Percentiles rank a stretch among this genome's conserved stretches.
Evolutionary conservation across 768 basidiomycete species (phyloP).

Genomic region (Mycena olivaceomarginata): DNA sequence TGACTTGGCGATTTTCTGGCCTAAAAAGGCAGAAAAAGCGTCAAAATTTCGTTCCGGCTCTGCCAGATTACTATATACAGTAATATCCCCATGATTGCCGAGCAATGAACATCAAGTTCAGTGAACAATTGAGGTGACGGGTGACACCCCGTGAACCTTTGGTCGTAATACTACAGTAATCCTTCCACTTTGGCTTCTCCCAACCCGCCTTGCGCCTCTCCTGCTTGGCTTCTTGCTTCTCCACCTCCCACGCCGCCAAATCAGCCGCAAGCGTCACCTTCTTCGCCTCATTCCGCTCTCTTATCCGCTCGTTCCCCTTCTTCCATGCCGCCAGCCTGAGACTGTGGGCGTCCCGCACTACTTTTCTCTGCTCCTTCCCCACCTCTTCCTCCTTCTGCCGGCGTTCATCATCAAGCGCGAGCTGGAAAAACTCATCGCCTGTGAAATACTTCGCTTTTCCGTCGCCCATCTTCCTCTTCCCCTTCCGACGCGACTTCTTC

Average conservation of each 20-base stretch:
- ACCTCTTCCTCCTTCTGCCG: slow-evolving; percentile 6
- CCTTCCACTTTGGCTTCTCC: too few species aligned
- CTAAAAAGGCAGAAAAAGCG: too few species aligned
- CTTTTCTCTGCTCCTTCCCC: slow-evolving; percentile 18
- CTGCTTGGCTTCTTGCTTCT: slow-evolving; percentile 45
- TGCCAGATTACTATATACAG: too few species aligned
- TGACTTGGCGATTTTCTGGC: too few species aligned
- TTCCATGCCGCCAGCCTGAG: slow-evolving; percentile 46
- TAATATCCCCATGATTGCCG: too few species aligned
- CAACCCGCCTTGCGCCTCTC: slow-evolving; percentile 22
- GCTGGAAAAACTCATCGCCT: slow-evolving; percentile 32
- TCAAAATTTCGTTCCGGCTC: too few species aligned
- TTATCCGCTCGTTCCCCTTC: slow-evolving; percentile 35
- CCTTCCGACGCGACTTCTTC: slow-evolving; percentile 26
- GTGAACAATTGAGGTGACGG: too few species aligned
- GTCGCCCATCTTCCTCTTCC: slow-evolving; percentile 20
- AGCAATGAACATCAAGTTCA: too few species aligned
- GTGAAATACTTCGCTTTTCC: too few species aligned
- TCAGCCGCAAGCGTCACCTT: slow-evolving; percentile 37
- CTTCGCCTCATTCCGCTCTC: slow-evolving; percentile 44
- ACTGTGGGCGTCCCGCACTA: slow-evolving; percentile 10
- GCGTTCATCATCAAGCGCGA: slow-evolving; percentile 30
- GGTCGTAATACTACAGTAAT: too few species aligned
- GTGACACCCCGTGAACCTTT: too few species aligned
- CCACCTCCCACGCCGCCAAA: slow-evolving; percentile 42